phyloP scores from a whole-genome alignment of 108 stramenopile species.

The Skeletonema tropicum region DNA sequence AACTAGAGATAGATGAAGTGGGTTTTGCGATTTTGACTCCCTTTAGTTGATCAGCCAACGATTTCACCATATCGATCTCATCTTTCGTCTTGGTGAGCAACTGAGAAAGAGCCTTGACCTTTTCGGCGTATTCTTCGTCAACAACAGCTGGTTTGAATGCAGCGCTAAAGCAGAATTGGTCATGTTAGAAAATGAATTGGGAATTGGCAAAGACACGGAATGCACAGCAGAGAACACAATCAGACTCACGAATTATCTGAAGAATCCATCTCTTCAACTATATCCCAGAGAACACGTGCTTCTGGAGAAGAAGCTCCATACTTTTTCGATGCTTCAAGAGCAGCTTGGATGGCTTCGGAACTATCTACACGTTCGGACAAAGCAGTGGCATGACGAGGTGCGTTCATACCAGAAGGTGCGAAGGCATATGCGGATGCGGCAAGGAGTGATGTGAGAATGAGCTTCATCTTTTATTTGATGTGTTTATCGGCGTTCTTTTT shows the following conservation, averaged over 20 bases:
- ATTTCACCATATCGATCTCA: conserved; percentile 32
- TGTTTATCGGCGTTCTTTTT: background rate
- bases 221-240: background rate
- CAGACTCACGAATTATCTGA: conserved; percentile 68
- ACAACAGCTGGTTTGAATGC: conserved; percentile 37
- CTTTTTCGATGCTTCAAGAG: conserved; percentile 67
- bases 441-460: conserved; percentile 31
- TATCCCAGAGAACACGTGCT: conserved; percentile 83
- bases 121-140: conserved; percentile 43
- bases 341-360: conserved; percentile 61
- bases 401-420: conserved; percentile 19
- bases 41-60: conserved; percentile 41
- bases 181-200: background rate
- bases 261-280: conserved; percentile 80
- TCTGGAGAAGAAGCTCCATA: conserved; percentile 64
- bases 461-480: conserved; percentile 45
- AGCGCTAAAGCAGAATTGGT: conserved; percentile 10
- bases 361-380: conserved; percentile 35
- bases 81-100: conserved; percentile 46
- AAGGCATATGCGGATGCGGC: conserved; percentile 35
- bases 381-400: conserved; percentile 10
- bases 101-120: conserved; percentile 42
- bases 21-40: conserved; percentile 50
- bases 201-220: background rate
- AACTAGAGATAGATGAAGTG: conserved; percentile 7